A percentile compares a stretch with the other conserved stretches of the same genome.
phyloP scores from a whole-genome alignment of 192 early-diverging fungal genomes.

The Diversispora eburnea region DNA sequence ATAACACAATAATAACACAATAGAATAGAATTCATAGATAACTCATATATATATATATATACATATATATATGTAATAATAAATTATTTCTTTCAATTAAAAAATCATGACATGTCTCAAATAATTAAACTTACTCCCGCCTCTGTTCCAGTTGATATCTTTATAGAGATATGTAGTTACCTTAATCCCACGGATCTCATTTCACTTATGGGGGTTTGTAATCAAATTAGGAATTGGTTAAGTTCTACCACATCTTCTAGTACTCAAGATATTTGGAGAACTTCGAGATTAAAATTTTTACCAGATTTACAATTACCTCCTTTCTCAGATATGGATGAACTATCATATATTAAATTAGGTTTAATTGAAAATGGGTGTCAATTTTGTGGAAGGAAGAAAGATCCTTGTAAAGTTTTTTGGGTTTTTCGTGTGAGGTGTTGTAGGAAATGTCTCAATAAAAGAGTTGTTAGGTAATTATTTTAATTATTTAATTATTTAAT shows the following conservation, averaged over 20 bases:
- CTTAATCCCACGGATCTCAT: background rate
- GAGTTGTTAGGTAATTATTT: slow-evolving; percentile 3
- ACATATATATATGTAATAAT: too few relatives aligned
- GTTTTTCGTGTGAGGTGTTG: slow-evolving; percentile 19
- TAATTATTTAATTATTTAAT: background rate
- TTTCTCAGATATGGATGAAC: slow-evolving; percentile 1
- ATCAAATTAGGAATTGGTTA: slow-evolving; percentile 10
- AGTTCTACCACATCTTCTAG: background rate
- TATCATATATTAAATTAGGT: slow-evolving; percentile 1
- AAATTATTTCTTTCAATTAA: too few relatives aligned
- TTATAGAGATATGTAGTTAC: slow-evolving; percentile 7
- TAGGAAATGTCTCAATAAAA: background rate
- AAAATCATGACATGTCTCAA: too few relatives aligned
- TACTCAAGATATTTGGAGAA: slow-evolving; percentile 14
- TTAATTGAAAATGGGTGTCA: slow-evolving; percentile 15
- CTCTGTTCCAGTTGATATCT: slow-evolving; percentile 8
- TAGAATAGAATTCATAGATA: too few relatives aligned
- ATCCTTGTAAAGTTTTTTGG: slow-evolving; percentile 22
- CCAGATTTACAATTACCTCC: background rate
- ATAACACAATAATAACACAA: too few relatives aligned
- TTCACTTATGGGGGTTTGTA: background rate
- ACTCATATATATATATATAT: too few relatives aligned
- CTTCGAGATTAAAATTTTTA: background rate
- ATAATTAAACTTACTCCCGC: background rate
- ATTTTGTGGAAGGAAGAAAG: slow-evolving; percentile 16